Evolutionary conservation across 2,329 filamentous ascomycete genomes (phyloP).

Genomic region (Trichoderma atroviride): DNA sequence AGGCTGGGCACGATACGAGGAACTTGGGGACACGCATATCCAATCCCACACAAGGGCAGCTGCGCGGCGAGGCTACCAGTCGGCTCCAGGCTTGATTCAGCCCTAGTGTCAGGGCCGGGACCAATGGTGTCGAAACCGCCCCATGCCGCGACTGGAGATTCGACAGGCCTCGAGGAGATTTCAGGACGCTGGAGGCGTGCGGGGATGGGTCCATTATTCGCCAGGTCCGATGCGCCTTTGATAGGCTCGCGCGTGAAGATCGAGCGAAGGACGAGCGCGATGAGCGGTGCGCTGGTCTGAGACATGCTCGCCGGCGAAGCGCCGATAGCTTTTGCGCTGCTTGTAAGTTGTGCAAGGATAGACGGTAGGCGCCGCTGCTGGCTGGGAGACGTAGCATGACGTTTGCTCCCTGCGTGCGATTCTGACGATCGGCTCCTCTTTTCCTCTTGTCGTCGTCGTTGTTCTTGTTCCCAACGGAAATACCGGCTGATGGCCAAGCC

Average conservation of each 20-base stretch:
- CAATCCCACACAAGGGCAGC: slow-evolving; percentile 11
- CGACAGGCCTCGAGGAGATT: slow-evolving; percentile 13
- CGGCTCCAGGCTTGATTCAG: slow-evolving; percentile 10
- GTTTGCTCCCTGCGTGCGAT: background rate
- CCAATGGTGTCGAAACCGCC: slow-evolving; percentile 16
- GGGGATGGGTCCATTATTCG: slow-evolving; percentile 15
- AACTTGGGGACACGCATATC: background rate
- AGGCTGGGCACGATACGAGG: slow-evolving; percentile 19
- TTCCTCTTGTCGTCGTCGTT: background rate
- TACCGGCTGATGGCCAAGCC: background rate
- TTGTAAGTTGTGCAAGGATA: background rate
- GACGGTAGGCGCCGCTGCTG: background rate
- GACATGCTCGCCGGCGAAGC: slow-evolving; percentile 25
- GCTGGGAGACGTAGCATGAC: background rate
- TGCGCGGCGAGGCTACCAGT: background rate
- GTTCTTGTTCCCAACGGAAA: background rate
- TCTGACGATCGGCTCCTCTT: background rate
- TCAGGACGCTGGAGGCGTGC: slow-evolving; percentile 16
- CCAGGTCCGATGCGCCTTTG: background rate
- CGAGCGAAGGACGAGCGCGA: background rate
- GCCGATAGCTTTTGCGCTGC: background rate
- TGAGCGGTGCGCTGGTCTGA: slow-evolving; percentile 22
- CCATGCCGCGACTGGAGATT: slow-evolving; percentile 8
- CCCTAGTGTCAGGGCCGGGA: slow-evolving; percentile 9
- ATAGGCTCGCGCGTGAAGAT: slow-evolving; percentile 1